These are phyloP conservation scores for Ogataea philodendri DNA, from an alignment of 805 yeast species.

Conservation along the genomic window DNA sequence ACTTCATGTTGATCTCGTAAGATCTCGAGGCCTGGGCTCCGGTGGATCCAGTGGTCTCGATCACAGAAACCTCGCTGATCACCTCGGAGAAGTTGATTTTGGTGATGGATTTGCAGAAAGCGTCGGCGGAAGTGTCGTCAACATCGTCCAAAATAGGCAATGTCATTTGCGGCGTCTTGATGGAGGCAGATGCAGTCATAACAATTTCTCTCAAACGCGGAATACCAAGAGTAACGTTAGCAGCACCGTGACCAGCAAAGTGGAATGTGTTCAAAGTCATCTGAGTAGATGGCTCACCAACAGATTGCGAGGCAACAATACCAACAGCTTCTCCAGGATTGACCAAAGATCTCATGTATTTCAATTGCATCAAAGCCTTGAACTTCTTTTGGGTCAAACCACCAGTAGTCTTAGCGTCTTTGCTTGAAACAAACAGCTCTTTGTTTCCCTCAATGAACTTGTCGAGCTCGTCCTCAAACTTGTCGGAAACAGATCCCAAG, in stretches of 20 bases:
- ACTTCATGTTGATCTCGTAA: slow-evolving; percentile 69
- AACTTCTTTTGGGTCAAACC: slow-evolving; percentile 75
- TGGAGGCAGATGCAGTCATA: slow-evolving; percentile 96
- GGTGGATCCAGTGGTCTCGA: slow-evolving; percentile 79
- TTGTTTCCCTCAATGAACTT: slow-evolving; percentile 57
- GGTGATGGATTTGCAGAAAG: slow-evolving; percentile 88
- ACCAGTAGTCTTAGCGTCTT: slow-evolving; percentile 44
- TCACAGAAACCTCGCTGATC: slow-evolving; percentile 77
- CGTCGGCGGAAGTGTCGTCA: slow-evolving; percentile 81
- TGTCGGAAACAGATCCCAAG: slow-evolving; percentile 90
- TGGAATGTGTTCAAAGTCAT: slow-evolving; percentile 97
- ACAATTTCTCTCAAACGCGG: slow-evolving; percentile 99
- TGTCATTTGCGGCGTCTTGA: slow-evolving; percentile 99
- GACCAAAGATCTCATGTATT: slow-evolving; percentile 93
- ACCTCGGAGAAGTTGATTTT: slow-evolving; percentile 84
- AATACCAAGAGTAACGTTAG: slow-evolving; percentile 97
- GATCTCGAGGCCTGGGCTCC: slow-evolving; percentile 53
- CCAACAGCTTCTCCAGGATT: slow-evolving; percentile 99
- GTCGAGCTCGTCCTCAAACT: slow-evolving; percentile 79
- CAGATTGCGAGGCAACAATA: slow-evolving; percentile 95
- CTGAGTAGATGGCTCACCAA: slow-evolving; percentile 99
- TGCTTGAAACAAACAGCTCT: slow-evolving; percentile 51
- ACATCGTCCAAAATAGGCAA: slow-evolving; percentile 81
- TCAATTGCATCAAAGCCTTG: slow-evolving; percentile 95
- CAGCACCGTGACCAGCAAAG: slow-evolving; percentile 99